Base-by-base conservation (phyloP, 129 eudicot genomes). In the Heracleum sosnowskyi region DNA sequence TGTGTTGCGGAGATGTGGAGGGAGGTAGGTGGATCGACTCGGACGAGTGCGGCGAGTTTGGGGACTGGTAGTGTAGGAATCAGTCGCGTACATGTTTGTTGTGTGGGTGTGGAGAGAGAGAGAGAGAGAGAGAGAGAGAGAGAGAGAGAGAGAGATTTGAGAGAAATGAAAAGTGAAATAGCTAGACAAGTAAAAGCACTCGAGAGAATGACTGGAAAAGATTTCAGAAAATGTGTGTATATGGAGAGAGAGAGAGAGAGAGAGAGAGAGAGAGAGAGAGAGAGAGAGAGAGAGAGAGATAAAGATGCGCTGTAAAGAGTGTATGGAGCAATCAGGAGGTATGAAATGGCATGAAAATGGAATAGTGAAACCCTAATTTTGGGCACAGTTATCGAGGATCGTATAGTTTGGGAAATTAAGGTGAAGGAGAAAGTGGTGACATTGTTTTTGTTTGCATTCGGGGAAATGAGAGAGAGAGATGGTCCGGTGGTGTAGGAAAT, bases 11-110 rank as follows among this genome's bases (percentile, higher is more conserved):
- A 76, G 86, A 31, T 80, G 86, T 1, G 92, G 92, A 0, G 90
- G 90, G 57, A 74, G 36, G 81, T 86, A 86, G 80, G 81, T 80
- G 74, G 86, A 46, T 71, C 83, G 87, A 78, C 74, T 73, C 47
- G 77, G 46, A 0, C 79, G 82, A 29, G 55, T 81, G n/a, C 36
- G 57, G 18, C 77, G 62, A 13, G 63, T 42, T 7, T 34, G 62
- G 28, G 47, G 29, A 36, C 28, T 22, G n/a, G 57, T 49, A 74
- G 62, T 26, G 36, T 26, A n/a, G 2, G 77, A 42, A 28, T 42
- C 77, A 74, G 63, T 42, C 77, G 62, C 33, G 44, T 53, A 42
- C 60, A 42, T 74, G 5, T 31, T 37, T 40, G 49, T 37, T 72
- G 9, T 11, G 9, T 60, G 68, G 20, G 26, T 34, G 9, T 2